Percentiles rank a stretch among this genome's conserved stretches.
Conservation (phyloP, 139 green algal species). For the Auxenochlorella protothecoides region DNA sequence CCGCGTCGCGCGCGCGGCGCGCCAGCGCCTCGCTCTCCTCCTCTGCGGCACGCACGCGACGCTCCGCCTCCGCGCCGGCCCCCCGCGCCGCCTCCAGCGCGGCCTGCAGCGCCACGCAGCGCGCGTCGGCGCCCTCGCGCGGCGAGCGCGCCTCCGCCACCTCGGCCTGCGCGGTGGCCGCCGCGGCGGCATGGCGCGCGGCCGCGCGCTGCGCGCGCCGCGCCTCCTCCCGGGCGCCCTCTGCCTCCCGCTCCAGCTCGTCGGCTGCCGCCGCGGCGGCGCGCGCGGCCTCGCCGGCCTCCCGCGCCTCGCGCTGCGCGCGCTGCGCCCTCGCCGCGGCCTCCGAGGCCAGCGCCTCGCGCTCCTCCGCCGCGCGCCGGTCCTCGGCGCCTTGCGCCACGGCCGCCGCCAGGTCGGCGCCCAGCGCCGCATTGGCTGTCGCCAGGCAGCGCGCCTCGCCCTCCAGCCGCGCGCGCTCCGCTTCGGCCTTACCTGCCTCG, state of each 20-base stretch:
- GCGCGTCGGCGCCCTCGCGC: no score
- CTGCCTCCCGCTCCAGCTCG: no score
- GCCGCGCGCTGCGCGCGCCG: conserved; percentile 1
- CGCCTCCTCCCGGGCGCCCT: no score
- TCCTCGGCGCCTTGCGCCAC: not conserved
- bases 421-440: not conserved
- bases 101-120: no score
- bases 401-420: not conserved
- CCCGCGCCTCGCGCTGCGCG: conserved; percentile 1
- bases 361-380: not conserved
- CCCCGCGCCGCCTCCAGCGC: no score
- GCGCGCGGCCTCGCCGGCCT: not conserved
- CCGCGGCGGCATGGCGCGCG: not conserved
- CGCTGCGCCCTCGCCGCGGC: not conserved
- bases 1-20: no score
- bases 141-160: not conserved
- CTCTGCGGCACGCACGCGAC: no score
- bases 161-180: not conserved
- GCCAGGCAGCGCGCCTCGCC: not conserved
- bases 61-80: no score
- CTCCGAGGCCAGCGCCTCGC: not conserved
- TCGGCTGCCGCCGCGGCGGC: no score
- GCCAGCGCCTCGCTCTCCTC: no score
- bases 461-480: no score
- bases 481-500: no score